Conservation (phyloP, 169 alveolate species). For the Amoebophrya sp. region DNA sequence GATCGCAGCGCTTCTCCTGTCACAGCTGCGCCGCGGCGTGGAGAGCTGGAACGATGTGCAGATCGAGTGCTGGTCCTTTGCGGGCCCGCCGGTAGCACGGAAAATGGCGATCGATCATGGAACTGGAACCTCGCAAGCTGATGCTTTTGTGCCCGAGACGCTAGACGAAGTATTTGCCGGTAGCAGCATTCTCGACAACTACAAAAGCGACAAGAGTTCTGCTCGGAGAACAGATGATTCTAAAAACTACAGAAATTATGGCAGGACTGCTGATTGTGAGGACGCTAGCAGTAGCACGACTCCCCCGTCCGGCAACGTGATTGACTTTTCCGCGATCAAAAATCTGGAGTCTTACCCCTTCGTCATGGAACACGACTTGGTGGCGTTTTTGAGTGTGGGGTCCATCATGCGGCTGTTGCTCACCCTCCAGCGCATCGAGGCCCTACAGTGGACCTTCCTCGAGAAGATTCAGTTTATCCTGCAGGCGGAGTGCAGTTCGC, state of each 20-base stretch:
- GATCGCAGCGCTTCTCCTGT: neutral
- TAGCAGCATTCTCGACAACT: no score
- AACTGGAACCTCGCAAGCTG: no score
- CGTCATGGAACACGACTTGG: neutral
- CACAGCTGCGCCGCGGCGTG: neutral
- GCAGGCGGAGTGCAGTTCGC: neutral
- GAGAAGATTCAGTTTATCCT: neutral
- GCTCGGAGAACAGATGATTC: no score
- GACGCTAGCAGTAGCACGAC: no score
- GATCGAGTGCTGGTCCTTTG: neutral
- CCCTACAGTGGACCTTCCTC: neutral
- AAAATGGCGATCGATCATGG: no score
- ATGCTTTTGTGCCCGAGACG: no score
- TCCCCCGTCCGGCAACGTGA: neutral
- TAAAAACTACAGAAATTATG: no score
- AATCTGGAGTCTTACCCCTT: neutral
- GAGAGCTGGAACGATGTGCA: neutral
- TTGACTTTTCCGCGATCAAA: no score
- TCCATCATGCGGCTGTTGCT: neutral
- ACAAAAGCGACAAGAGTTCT: no score
- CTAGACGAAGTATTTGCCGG: no score
- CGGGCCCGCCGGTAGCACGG: neutral
- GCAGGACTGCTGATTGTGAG: no score
- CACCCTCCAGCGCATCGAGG: neutral
- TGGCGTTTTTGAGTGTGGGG: neutral